These are phyloP conservation scores for Xylaria palmicola DNA, from an alignment of 495 filamentous ascomycete genomes.

Conservation along the genomic window DNA sequence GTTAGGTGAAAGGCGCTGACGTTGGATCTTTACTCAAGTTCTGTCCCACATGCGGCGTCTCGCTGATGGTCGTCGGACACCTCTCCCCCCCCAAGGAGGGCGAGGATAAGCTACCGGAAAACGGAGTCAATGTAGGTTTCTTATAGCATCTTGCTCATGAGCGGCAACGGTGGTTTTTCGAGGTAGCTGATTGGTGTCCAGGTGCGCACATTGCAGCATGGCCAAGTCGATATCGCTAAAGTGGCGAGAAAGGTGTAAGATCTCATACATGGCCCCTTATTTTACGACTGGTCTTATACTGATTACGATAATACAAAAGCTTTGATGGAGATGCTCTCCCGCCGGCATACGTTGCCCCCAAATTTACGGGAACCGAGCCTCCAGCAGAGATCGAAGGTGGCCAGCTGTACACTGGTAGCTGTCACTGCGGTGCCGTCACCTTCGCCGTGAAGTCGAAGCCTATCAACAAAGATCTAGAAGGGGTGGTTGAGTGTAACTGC, in stretches of 20 bases:
- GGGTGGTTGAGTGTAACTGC: slow-evolving; percentile 42
- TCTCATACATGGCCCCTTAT: background rate
- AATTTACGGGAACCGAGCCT: slow-evolving; percentile 42
- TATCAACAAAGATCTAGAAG: slow-evolving; percentile 29
- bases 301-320: no score
- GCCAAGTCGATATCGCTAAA: slow-evolving; percentile 40
- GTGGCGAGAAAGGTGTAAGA: slow-evolving; percentile 32
- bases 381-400: slow-evolving; percentile 33
- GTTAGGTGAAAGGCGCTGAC: slow-evolving; percentile 6
- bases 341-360: slow-evolving; percentile 30
- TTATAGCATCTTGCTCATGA: background rate
- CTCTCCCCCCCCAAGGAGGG: slow-evolving; percentile 17
- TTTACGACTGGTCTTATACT: no score
- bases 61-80: slow-evolving; percentile 24
- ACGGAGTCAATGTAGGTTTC: slow-evolving; percentile 24
- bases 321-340: slow-evolving; percentile 35
- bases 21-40: slow-evolving; percentile 35
- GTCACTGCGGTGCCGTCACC: slow-evolving; percentile 52
- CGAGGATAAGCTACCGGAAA: slow-evolving; percentile 22
- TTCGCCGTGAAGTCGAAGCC: slow-evolving; percentile 39
- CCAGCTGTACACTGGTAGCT: slow-evolving; percentile 48
- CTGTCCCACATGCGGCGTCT: slow-evolving; percentile 42
- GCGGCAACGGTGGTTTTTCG: background rate
- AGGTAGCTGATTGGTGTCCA: slow-evolving; percentile 14
- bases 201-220: slow-evolving; percentile 28